phyloP scores from a whole-genome alignment of 106 monocot genomes.

The Allium sativum region DNA sequence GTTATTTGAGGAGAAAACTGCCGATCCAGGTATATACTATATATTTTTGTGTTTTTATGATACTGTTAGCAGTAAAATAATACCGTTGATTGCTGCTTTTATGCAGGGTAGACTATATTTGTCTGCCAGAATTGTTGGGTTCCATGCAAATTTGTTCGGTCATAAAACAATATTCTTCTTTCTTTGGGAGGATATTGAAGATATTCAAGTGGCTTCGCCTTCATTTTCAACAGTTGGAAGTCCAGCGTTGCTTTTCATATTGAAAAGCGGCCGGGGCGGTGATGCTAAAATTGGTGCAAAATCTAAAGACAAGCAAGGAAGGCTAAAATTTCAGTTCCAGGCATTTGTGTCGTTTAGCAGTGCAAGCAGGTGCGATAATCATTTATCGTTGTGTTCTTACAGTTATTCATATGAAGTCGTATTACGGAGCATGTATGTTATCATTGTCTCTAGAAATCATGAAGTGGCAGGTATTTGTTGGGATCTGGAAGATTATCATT shows the following conservation, averaged over 20 bases:
- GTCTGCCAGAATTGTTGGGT: conserved; percentile 55
- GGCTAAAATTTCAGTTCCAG: conserved; percentile 55
- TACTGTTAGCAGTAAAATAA: neutral
- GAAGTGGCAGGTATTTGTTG: too few relatives aligned
- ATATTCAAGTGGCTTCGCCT: conserved; percentile 36
- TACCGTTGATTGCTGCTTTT: neutral
- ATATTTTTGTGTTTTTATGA: too few relatives aligned
- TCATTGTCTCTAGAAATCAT: too few relatives aligned
- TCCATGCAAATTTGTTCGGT: conserved; percentile 56
- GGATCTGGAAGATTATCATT: too few relatives aligned
- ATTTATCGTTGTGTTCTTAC: too few relatives aligned
- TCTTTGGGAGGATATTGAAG: conserved; percentile 72
- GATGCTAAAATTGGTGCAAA: conserved; percentile 46
- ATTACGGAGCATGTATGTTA: too few relatives aligned
- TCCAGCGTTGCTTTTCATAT: conserved; percentile 29
- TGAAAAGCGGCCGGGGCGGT: conserved; percentile 33
- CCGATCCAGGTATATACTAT: conserved; percentile 34
- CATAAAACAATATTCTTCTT: conserved; percentile 71
- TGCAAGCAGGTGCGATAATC: conserved; percentile 27
- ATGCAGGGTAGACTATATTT: conserved; percentile 60
- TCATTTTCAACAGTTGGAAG: conserved; percentile 47
- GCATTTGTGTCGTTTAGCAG: conserved; percentile 41
- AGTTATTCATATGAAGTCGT: too few relatives aligned
- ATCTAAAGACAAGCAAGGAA: conserved; percentile 52
- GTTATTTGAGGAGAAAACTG: conserved; percentile 53